These are phyloP conservation scores for Leccinum subspadiceum DNA, from an alignment of 1,284 basidiomycete species.

Conservation along the genomic window DNA sequence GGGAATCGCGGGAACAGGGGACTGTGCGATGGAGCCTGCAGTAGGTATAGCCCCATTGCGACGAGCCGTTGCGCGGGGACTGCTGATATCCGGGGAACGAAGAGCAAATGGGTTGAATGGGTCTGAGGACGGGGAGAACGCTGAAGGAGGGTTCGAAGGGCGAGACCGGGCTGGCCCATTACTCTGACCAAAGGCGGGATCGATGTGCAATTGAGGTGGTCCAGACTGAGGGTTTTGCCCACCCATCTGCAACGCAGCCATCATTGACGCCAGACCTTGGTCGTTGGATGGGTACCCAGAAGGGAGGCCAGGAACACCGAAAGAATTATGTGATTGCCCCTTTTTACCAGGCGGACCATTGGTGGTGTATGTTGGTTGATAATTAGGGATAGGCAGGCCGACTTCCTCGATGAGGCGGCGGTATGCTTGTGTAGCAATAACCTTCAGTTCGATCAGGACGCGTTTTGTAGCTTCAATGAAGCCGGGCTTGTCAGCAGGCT, in stretches of 20 bases:
- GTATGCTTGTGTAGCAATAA: constrained; percentile 90
- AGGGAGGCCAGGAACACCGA: constrained; percentile 68
- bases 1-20: constrained; percentile 45
- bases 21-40: constrained; percentile 36
- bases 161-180: constrained; percentile 41
- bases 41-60: constrained; percentile 42
- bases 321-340: constrained; percentile 53
- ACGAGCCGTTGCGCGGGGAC: constrained; percentile 48
- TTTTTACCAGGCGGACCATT: constrained; percentile 70
- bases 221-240: constrained; percentile 78
- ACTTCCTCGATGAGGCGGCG: constrained; percentile 92
- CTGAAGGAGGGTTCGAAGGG: constrained; percentile 46
- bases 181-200: constrained; percentile 53
- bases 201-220: constrained; percentile 70
- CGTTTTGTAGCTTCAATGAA: constrained; percentile 87
- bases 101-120: constrained; percentile 74
- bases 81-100: constrained; percentile 59
- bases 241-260: constrained; percentile 84
- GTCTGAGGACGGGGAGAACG: constrained; percentile 66
- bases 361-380: constrained; percentile 72
- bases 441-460: constrained; percentile 85
- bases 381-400: constrained; percentile 84
- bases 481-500: constrained; percentile 62
- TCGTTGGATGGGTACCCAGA: constrained; percentile 78
- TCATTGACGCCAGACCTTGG: constrained; percentile 82